Conservation (phyloP, 495 filamentous ascomycete species). For the Tuber aestivum region DNA sequence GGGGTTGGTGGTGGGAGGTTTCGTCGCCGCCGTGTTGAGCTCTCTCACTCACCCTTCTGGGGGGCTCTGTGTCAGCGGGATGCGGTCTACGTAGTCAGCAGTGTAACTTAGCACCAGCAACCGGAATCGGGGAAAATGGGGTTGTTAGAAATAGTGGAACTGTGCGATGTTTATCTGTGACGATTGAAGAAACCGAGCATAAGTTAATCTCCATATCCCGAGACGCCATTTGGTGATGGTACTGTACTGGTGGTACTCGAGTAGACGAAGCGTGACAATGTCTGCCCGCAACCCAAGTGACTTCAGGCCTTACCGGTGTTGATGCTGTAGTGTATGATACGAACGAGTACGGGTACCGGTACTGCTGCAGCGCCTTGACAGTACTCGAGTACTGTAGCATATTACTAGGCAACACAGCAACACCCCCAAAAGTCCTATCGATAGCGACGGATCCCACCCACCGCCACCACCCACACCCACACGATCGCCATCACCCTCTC, state of each 20-base stretch:
- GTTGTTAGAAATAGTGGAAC: neutral
- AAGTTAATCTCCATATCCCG: neutral
- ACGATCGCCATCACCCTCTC: neutral
- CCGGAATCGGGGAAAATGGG: neutral
- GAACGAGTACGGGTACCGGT: neutral
- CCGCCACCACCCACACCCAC: neutral
- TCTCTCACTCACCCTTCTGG: neutral
- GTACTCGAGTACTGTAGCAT: neutral
- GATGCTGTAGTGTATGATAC: neutral
- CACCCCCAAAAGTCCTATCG: neutral
- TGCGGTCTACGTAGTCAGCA: neutral
- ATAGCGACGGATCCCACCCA: neutral
- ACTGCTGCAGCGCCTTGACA: neutral
- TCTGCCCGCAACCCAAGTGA: neutral
- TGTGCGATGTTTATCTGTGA: neutral
- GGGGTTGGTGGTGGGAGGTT: neutral
- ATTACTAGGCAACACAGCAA: neutral
- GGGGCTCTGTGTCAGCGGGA: neutral
- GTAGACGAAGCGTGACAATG: neutral
- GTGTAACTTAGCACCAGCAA: slow-evolving; percentile 3
- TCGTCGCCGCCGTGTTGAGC: neutral
- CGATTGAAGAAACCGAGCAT: neutral
- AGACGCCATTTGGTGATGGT: neutral
- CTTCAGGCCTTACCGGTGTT: neutral
- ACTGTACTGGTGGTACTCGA: neutral